phyloP scores from a whole-genome alignment of 2,329 filamentous ascomycete species.

The Penicillium sp. region DNA sequence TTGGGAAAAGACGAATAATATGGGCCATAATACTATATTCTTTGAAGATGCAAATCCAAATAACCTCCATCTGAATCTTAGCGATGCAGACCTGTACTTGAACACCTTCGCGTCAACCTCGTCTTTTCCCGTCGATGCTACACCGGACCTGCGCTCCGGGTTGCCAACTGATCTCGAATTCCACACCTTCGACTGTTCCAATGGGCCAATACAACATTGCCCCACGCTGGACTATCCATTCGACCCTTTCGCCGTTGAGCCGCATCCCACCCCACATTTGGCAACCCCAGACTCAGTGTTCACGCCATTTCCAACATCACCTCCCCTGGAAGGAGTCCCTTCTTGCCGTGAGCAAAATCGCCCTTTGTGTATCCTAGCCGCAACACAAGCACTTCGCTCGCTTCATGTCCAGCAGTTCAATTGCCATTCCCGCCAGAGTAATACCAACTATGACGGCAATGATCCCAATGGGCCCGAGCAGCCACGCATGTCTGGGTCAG shows the following conservation, averaged over 20 bases:
- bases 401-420: constrained; percentile 2
- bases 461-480: not conserved
- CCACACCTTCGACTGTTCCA: not conserved
- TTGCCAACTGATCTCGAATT: not conserved
- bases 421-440: constrained; percentile 1
- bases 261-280: not conserved
- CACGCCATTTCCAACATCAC: not conserved
- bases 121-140: not conserved
- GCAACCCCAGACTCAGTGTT: not conserved
- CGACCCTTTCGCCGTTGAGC: not conserved
- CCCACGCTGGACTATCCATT: not conserved
- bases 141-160: not conserved
- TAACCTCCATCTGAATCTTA: not conserved
- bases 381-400: constrained; percentile 7
- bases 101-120: not conserved
- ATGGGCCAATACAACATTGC: not conserved
- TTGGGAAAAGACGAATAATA: not conserved
- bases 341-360: constrained; percentile 1
- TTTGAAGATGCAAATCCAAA: not conserved
- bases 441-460: not conserved
- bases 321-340: not conserved
- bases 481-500: constrained; percentile 9
- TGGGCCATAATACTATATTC: no score
- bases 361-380: constrained; percentile 5
- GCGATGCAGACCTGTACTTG: not conserved